Evolutionary conservation across 2,329 filamentous ascomycete species (phyloP).

Genomic region (Xylariaceae sp.): DNA sequence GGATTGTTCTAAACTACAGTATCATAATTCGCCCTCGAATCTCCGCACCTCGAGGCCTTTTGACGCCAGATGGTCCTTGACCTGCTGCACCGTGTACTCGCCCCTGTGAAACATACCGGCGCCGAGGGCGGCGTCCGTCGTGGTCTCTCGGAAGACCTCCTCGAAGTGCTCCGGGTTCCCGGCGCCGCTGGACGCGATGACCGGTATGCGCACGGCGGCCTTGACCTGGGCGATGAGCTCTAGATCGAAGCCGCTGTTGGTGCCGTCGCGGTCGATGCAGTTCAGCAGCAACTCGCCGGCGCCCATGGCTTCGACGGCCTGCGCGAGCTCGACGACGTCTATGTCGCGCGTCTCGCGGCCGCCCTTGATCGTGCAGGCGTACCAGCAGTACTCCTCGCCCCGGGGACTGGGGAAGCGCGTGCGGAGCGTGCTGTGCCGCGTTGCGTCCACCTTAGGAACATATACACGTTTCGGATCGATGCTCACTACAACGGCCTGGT

Average conservation of each 20-base stretch:
- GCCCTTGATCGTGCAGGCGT: constrained; percentile 94
- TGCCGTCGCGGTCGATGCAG: constrained; percentile 96
- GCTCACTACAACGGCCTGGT: constrained; percentile 93
- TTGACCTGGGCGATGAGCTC: constrained; percentile 91
- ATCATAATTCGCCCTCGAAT: constrained; percentile 58
- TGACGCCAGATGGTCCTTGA: constrained; percentile 74
- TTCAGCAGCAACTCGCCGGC: constrained; percentile 92
- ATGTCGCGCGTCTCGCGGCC: constrained; percentile 91
- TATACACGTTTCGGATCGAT: constrained; percentile 92
- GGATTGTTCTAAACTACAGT: not conserved
- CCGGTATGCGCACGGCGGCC: constrained; percentile 78
- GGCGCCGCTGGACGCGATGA: constrained; percentile 91
- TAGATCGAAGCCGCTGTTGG: constrained; percentile 89
- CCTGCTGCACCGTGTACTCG: constrained; percentile 90
- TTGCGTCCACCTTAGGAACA: constrained; percentile 66
- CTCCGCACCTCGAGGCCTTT: constrained; percentile 74
- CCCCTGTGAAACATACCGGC: constrained; percentile 97
- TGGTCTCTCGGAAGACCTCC: constrained; percentile 82
- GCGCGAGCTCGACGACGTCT: constrained; percentile 82
- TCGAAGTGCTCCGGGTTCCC: constrained; percentile 83
- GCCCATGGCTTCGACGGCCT: constrained; percentile 93
- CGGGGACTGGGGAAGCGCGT: constrained; percentile 67
- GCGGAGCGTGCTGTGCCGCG: constrained; percentile 67
- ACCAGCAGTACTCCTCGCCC: constrained; percentile 86
- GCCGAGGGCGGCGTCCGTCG: constrained; percentile 86